Evolutionary conservation across 805 yeast genomes (phyloP), one percentile per base, ranked within the genome.

Genomic region (Yarrowia divulgata): DNA sequence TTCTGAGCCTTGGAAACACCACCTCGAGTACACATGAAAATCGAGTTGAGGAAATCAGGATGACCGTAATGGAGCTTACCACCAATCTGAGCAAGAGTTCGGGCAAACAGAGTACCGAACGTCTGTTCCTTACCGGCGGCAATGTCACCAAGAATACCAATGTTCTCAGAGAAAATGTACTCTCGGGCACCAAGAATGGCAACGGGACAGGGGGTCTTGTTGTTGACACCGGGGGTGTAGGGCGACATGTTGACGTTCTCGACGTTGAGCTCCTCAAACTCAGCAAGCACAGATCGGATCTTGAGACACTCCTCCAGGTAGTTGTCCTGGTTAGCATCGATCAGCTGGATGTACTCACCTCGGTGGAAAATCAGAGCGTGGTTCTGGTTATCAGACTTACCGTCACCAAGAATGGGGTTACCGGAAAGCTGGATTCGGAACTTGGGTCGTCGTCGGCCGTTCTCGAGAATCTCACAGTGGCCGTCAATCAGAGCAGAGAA

Each of bases 41-140:
- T 88, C 7, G 88, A 96, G 80, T 94, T 93, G 70, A 94, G 80
- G 79, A 93, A 93, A 81, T 93, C 98, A 3, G 98, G 98, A 80
- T 93, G 98, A 1, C 98, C 98, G 78, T 93, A 93, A 78, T 93
- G 98, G 64, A 93, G 80, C 79, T 94, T 94, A 0, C 97, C 97
- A 12, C 98, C 98, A 73, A 94, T 91, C 75, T 91, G 94, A 0
- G 97, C 95, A 73, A 93, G 81, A 0, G 97, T 93, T 76, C 98
- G 84, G 0, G 98, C 97, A 82, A 94, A 93, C 74, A 94, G 81
- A 0, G 98, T 93, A 34, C 98, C 98, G 81, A 93, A 93, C 1
- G 98, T 93, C 79, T 94, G 97, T 77, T 93, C 98, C 78, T 93
- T 93, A 9, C 97, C 97, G 23, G 98, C 98, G 29, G 98, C 98